Evolutionary conservation across 1,139 yeast species (phyloP).

Genomic region (Scheffersomyces parashehatae): DNA sequence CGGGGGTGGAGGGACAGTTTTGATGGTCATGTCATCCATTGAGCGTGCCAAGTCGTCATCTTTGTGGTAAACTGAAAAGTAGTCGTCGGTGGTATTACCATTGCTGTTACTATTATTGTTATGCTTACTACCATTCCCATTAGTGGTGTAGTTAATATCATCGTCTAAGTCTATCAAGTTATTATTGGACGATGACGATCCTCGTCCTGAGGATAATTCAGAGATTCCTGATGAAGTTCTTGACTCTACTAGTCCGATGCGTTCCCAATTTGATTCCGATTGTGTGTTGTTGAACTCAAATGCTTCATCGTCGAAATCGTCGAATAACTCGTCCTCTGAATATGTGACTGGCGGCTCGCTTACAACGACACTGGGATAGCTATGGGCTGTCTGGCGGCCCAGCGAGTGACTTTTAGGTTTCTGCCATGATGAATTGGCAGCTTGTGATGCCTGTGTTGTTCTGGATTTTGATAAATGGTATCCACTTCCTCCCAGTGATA

Average conservation of each 20-base stretch:
- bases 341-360: slow-evolving; percentile 3
- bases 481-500: slow-evolving; percentile 9
- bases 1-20: slow-evolving; percentile 19
- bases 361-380: slow-evolving; percentile 1
- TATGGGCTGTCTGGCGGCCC: slow-evolving; percentile 32
- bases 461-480: slow-evolving; percentile 17
- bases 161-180: slow-evolving; percentile 41
- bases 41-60: slow-evolving; percentile 5
- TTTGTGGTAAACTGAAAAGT: background rate
- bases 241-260: slow-evolving; percentile 15
- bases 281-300: slow-evolving; percentile 10
- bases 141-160: slow-evolving; percentile 8
- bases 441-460: slow-evolving; percentile 32
- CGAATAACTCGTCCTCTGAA: slow-evolving; percentile 31
- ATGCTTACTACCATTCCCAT: background rate
- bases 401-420: slow-evolving; percentile 22
- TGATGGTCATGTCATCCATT: slow-evolving; percentile 20
- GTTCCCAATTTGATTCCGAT: slow-evolving; percentile 26
- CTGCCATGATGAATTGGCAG: slow-evolving; percentile 50
- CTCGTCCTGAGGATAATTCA: slow-evolving; percentile 7
- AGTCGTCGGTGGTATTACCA: background rate
- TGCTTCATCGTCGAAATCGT: slow-evolving; percentile 49
- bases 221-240: slow-evolving; percentile 9
- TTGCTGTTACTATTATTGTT: background rate
- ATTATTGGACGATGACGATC: slow-evolving; percentile 11